These are phyloP conservation scores for Elongisporangium undulatum DNA, from an alignment of 352 stramenopile species.

Conservation along the genomic window DNA sequence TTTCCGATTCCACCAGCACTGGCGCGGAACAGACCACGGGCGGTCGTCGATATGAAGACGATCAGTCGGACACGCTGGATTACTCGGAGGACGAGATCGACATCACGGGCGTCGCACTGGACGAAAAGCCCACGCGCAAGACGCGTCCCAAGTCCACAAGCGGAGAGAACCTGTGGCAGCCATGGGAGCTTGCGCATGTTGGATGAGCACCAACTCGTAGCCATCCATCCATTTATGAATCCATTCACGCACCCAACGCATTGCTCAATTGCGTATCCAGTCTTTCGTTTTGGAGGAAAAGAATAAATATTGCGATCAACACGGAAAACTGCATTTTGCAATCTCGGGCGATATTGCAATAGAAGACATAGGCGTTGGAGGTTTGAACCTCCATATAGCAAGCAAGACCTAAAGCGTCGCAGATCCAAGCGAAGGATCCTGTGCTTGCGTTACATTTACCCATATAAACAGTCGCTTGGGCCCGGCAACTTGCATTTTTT, in stretches of 20 bases:
- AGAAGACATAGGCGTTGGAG: not conserved
- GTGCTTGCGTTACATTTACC: not conserved
- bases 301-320: not conserved
- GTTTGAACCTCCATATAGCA: not conserved
- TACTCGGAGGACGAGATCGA: slow-evolving; percentile 66
- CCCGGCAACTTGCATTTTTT: not conserved
- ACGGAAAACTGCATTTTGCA: not conserved
- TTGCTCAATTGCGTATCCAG: not conserved
- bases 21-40: not conserved
- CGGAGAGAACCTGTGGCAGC: slow-evolving; percentile 62
- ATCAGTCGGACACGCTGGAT: slow-evolving; percentile 24
- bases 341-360: too few species aligned
- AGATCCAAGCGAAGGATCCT: not conserved
- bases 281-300: not conserved
- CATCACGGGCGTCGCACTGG: slow-evolving; percentile 52
- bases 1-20: slow-evolving; percentile 18
- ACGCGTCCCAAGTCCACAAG: slow-evolving; percentile 26
- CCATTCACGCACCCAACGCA: not conserved
- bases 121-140: slow-evolving; percentile 14
- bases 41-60: not conserved
- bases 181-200: slow-evolving; percentile 63
- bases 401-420: not conserved
- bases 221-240: slow-evolving; percentile 3
- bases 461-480: not conserved
- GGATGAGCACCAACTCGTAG: slow-evolving; percentile 16